Evolutionary conservation across 768 basidiomycete genomes (phyloP).

Genomic region (Kwoniella pini): DNA sequence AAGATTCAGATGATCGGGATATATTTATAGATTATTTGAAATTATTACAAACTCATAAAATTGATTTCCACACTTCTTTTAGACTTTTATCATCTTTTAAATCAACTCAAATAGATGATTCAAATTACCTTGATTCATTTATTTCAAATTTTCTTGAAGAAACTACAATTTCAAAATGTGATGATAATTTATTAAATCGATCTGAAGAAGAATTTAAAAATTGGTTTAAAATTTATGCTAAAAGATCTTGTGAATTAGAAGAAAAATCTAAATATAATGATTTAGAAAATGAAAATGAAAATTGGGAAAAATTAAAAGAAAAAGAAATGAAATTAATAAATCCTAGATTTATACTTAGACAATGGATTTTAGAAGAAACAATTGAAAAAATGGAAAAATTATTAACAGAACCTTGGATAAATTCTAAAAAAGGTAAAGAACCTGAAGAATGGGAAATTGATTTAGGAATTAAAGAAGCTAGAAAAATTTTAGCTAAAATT

Average conservation of each 20-base stretch:
- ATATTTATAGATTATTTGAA: conserved; percentile 71
- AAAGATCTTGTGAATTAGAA: conserved; percentile 59
- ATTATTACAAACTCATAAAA: conserved; percentile 67
- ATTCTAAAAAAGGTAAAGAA: conserved; percentile 13
- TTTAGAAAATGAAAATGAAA: background rate
- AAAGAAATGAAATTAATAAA: conserved; percentile 63
- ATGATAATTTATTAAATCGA: conserved; percentile 35
- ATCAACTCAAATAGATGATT: conserved; percentile 50
- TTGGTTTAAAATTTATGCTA: conserved; percentile 69
- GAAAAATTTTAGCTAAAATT: conserved; percentile 73
- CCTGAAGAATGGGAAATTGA: conserved; percentile 16
- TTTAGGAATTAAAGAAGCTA: conserved; percentile 63
- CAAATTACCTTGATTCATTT: conserved; percentile 52
- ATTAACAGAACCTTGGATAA: conserved; percentile 7
- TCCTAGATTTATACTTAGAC: conserved; percentile 87
- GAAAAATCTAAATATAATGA: conserved; percentile 58
- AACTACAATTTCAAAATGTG: conserved; percentile 56
- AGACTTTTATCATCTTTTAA: conserved; percentile 69
- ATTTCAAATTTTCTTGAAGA: conserved; percentile 46
- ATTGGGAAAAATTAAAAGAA: conserved; percentile 33
- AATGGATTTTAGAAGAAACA: conserved; percentile 94
- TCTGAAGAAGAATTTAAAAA: conserved; percentile 62
- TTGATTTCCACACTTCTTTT: conserved; percentile 91
- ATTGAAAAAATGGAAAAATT: conserved; percentile 68
- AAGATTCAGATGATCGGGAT: conserved; percentile 63